Percentiles rank a stretch among this genome's conserved stretches.
Evolutionary conservation across 805 yeast genomes (phyloP).

Genomic region (Debaryomyces maramus): DNA sequence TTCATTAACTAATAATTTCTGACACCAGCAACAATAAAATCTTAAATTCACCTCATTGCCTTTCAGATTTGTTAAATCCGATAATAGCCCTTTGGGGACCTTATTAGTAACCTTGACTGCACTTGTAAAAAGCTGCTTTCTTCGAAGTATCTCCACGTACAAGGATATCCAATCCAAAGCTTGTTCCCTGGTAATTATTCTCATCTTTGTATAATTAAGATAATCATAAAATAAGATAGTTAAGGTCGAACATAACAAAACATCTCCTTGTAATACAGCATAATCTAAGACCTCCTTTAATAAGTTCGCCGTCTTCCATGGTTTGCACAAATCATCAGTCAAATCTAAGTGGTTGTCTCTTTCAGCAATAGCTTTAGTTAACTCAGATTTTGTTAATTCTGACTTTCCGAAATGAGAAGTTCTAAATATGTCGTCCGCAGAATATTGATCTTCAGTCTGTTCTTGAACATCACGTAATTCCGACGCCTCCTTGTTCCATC

Average conservation of each 20-base stretch:
- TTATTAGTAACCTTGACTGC: slow-evolving; percentile 56
- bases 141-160: slow-evolving; percentile 55
- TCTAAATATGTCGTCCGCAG: slow-evolving; percentile 9
- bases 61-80: slow-evolving; percentile 30
- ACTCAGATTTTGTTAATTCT: slow-evolving; percentile 19
- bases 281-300: slow-evolving; percentile 54
- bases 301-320: slow-evolving; percentile 59
- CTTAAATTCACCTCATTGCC: slow-evolving; percentile 36
- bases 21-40: slow-evolving; percentile 63
- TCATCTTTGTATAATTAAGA: slow-evolving; percentile 14
- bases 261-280: slow-evolving; percentile 62
- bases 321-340: slow-evolving; percentile 21
- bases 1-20: slow-evolving; percentile 60
- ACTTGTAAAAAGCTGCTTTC: slow-evolving; percentile 52
- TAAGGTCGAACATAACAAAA: slow-evolving; percentile 58
- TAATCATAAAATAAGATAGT: slow-evolving; percentile 51
- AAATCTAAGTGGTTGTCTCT: slow-evolving; percentile 11
- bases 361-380: slow-evolving; percentile 25
- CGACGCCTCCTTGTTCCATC: neutral
- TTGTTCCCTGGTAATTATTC: slow-evolving; percentile 17
- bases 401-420: slow-evolving; percentile 7
- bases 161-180: slow-evolving; percentile 56
- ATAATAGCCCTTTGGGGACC: slow-evolving; percentile 31
- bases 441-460: slow-evolving; percentile 12
- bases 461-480: slow-evolving; percentile 12